Base-by-base conservation (phyloP, 179 eudicot genomes). In the Beta macrorhiza region DNA sequence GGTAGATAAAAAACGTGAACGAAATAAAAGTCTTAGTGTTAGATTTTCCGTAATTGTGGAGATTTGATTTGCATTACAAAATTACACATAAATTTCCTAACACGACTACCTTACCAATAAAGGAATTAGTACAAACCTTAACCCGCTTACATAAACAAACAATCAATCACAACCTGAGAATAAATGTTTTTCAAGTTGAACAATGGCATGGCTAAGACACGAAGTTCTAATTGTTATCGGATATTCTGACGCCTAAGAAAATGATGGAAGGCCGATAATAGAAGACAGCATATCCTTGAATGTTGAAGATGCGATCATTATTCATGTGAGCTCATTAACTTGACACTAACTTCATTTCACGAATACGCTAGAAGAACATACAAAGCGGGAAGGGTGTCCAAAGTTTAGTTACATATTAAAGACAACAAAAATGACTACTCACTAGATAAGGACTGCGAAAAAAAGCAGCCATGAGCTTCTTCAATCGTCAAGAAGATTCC, bases 401-500 rank as follows among this genome's bases (percentile, higher is more conserved):
- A 52, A 19, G 52, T 37, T 37, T 37, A 37, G 42, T 76, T 53
- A 76, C 78, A 84, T 76, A 53, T 63, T 49, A 51, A 52, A 25
- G 17, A 76, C 7, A 65, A 22, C 49, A 78, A 75, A 74, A 57
- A 63, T 59, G 61, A 70, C 47, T 79, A 58, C 51, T 58, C 65
- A 51, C 82, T 74, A 79, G 32, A 58, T 61, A 47, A 58, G 53
- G 76, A 72, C 49, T 29, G 32, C 32, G n/a, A 29, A 49, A 63
- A 75, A 75, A 69, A 2, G 81, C 12, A 22, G 65, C 63, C 77
- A 49, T n/a, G 14, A 15, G 15, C 20, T 4, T 22, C 63, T 37
- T 16, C 25, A 68, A 5, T 17, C n/a, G 65, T 88, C 87, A 87
- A 76, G 87, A 56, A 64, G 89, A 86, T 81, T 90, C 90, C 6